These are phyloP conservation scores for Lathyrus aphaca DNA, from an alignment of 306 rosid species.

Conservation along the genomic window DNA sequence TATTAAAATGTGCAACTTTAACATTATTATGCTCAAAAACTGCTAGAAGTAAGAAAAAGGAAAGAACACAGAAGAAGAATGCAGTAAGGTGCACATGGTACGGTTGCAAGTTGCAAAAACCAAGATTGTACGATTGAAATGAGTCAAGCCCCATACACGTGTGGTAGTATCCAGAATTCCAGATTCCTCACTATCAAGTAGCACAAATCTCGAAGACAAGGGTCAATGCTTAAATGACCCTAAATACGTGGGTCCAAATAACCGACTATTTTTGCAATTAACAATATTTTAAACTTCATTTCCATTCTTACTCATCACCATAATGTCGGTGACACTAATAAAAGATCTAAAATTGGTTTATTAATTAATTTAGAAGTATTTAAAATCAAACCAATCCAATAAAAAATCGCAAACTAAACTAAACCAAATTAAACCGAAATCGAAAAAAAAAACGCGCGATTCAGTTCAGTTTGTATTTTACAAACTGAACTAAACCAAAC, in stretches of 20 bases:
- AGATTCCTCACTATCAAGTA: constrained; percentile 13
- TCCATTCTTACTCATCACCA: constrained; percentile 24
- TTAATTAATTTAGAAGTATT: too few relatives aligned
- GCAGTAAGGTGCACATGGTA: constrained; percentile 40
- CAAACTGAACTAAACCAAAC: too few relatives aligned
- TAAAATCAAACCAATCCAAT: too few relatives aligned
- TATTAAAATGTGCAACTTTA: too few relatives aligned
- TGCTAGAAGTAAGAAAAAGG: not conserved
- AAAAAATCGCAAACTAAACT: too few relatives aligned
- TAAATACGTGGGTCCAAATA: constrained; percentile 42
- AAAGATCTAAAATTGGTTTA: too few relatives aligned
- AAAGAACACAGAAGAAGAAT: constrained; percentile 33
- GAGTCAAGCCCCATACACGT: constrained; percentile 51
- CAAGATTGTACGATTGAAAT: constrained; percentile 37
- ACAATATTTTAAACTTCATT: not conserved
- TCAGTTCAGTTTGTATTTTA: too few relatives aligned
- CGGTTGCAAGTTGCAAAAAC: constrained; percentile 37
- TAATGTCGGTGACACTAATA: constrained; percentile 38
- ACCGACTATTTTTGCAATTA: constrained; percentile 34
- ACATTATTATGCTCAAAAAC: too few relatives aligned
- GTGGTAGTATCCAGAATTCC: constrained; percentile 36
- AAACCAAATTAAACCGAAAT: too few relatives aligned
- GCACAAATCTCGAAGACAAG: constrained; percentile 51
- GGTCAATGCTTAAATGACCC: constrained; percentile 43
- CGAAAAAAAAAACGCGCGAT: too few relatives aligned